Percentiles rank a stretch among this genome's conserved stretches.
phyloP scores from a whole-genome alignment of 345 rosid genomes.

The Lepidium africanum region DNA sequence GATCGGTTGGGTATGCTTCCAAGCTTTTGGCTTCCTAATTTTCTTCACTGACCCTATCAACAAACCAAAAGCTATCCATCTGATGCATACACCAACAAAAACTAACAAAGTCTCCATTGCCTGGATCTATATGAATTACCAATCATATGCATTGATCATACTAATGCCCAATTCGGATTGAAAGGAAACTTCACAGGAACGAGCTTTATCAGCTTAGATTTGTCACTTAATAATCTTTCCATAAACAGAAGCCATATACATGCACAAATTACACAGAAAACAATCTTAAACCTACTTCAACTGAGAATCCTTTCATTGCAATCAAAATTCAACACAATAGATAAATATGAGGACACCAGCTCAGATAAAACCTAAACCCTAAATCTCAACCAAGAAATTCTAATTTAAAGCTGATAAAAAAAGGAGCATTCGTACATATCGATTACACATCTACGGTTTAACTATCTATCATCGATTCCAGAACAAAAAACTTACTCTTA shows the following conservation, averaged over 20 bases:
- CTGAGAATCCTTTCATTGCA: background rate
- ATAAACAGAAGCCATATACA: background rate
- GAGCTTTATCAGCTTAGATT: background rate
- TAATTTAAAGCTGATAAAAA: background rate
- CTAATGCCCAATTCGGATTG: background rate
- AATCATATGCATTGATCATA: conserved; percentile 2
- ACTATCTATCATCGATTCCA: background rate
- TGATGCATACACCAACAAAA: background rate
- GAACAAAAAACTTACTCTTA: no score
- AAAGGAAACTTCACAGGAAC: background rate
- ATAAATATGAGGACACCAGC: background rate
- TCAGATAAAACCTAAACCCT: conserved; percentile 14
- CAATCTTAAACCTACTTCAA: background rate
- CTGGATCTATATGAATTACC: background rate
- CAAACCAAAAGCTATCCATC: conserved; percentile 1
- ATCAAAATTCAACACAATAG: background rate
- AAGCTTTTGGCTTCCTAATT: conserved; percentile 80
- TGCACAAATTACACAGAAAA: background rate
- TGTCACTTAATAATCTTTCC: background rate
- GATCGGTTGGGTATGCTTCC: conserved; percentile 82
- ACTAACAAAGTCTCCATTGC: background rate
- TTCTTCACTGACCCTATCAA: conserved; percentile 49
- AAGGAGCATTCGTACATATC: background rate
- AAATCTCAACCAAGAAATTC: background rate
- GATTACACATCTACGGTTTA: conserved; percentile 6